These are phyloP conservation scores for Tolypocladium ophioglossoides DNA, from an alignment of 2,329 filamentous ascomycete genomes.

Conservation along the genomic window DNA sequence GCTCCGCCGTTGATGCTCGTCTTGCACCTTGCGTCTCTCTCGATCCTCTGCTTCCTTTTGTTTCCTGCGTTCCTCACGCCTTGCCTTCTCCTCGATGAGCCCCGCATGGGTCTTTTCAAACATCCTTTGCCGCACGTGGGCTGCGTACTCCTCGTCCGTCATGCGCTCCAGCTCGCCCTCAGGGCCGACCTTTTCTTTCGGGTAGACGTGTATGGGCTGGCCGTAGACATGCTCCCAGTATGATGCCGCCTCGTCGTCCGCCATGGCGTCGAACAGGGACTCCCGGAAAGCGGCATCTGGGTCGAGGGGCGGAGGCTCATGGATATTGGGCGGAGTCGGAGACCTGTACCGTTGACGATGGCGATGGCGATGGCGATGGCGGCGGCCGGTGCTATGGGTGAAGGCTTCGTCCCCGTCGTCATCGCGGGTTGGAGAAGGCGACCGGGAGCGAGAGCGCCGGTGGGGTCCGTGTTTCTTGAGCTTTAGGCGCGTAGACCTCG, in stretches of 20 bases:
- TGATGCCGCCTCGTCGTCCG: conserved; percentile 87
- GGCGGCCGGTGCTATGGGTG: conserved; percentile 11
- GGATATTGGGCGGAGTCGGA: conserved; percentile 35
- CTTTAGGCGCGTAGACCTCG: conserved; percentile 21
- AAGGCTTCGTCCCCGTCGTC: conserved; percentile 12
- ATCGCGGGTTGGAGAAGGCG: conserved; percentile 10
- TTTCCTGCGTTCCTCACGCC: conserved; percentile 41
- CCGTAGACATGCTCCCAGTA: conserved; percentile 98
- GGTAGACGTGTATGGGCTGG: conserved; percentile 80
- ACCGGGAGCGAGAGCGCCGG: not conserved
- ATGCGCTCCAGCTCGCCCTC: conserved; percentile 63
- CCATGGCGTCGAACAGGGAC: conserved; percentile 92
- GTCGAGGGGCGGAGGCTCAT: conserved; percentile 40
- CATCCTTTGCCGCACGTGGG: conserved; percentile 79
- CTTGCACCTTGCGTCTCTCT: conserved; percentile 25
- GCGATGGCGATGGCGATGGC: conserved; percentile 18
- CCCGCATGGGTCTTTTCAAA: conserved; percentile 91
- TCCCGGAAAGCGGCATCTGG: conserved; percentile 76
- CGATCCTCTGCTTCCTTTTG: conserved; percentile 41
- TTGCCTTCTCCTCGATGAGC: conserved; percentile 63
- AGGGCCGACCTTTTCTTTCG: conserved; percentile 33
- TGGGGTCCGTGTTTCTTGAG: conserved; percentile 20
- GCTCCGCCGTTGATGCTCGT: conserved; percentile 10
- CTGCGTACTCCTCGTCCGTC: conserved; percentile 86
- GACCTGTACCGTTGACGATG: conserved; percentile 27